Conservation (phyloP, 345 rosid genomes). For the Populus tremula region DNA sequence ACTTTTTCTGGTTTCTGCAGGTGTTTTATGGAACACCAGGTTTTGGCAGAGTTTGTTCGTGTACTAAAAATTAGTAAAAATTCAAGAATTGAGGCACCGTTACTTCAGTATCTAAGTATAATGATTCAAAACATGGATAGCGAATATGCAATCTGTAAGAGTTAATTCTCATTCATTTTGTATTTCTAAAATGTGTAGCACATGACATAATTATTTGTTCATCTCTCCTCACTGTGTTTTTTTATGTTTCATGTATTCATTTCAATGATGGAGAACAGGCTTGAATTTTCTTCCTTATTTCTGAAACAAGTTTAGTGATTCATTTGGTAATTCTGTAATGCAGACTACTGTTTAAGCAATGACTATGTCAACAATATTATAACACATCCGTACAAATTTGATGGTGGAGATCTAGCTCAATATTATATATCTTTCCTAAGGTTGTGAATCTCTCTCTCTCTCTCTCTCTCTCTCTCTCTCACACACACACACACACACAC, state of each 20-base stretch:
- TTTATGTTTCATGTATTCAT: no score
- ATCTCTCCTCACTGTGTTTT: background rate
- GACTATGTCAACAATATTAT: slow-evolving; percentile 59
- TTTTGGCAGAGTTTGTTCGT: slow-evolving; percentile 60
- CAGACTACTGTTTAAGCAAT: slow-evolving; percentile 72
- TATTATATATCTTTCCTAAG: slow-evolving; percentile 61
- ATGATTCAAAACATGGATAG: slow-evolving; percentile 62
- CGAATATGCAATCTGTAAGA: slow-evolving; percentile 61
- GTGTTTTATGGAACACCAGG: slow-evolving; percentile 65
- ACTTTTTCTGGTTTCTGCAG: slow-evolving; percentile 25
- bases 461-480: slow-evolving; percentile 13
- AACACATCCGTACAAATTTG: slow-evolving; percentile 45
- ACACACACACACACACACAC: background rate
- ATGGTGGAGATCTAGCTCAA: slow-evolving; percentile 55
- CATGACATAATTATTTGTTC: background rate
- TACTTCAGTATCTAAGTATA: slow-evolving; percentile 65
- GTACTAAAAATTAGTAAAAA: slow-evolving; percentile 42
- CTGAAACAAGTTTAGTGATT: slow-evolving; percentile 8
- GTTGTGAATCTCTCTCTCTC: slow-evolving; percentile 23
- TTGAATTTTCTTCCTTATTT: background rate
- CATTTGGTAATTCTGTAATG: slow-evolving; percentile 15
- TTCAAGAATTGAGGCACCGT: slow-evolving; percentile 54
- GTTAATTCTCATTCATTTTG: slow-evolving; percentile 6
- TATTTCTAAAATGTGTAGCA: background rate
- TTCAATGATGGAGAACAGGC: no score